phyloP scores from a whole-genome alignment of 805 yeast genomes.

The Candida coquimbonensis region DNA sequence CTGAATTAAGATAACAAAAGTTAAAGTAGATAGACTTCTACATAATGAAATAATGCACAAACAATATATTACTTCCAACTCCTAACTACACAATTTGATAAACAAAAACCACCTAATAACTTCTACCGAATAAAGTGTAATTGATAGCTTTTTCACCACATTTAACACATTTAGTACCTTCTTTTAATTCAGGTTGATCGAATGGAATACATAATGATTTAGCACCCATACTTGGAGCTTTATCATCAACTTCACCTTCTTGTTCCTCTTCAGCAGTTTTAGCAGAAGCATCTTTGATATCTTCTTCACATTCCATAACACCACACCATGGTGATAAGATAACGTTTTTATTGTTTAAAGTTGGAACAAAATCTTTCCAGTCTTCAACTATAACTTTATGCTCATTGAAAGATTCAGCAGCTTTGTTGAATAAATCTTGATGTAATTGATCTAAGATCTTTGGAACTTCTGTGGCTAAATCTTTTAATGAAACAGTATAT shows the following conservation, averaged over 20 bases:
- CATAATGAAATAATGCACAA: not conserved
- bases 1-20: slow-evolving; percentile 33
- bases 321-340: slow-evolving; percentile 98
- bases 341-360: slow-evolving; percentile 84
- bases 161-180: slow-evolving; percentile 78
- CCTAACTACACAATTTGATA: not conserved
- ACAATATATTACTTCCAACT: not conserved
- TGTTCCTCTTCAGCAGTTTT: slow-evolving; percentile 50
- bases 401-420: slow-evolving; percentile 74
- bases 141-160: slow-evolving; percentile 72
- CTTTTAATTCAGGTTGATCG: slow-evolving; percentile 77
- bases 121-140: slow-evolving; percentile 96
- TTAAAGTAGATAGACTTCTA: too few species aligned
- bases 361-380: slow-evolving; percentile 90
- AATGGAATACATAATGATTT: slow-evolving; percentile 95
- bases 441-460: slow-evolving; percentile 80
- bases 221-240: slow-evolving; percentile 99
- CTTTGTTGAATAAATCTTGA: slow-evolving; percentile 60
- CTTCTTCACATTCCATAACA: slow-evolving; percentile 88
- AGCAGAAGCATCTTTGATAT: slow-evolving; percentile 83
- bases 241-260: slow-evolving; percentile 86
- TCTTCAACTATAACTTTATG: slow-evolving; percentile 78
- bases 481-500: slow-evolving; percentile 55
- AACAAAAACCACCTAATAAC: slow-evolving; percentile 47
- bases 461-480: slow-evolving; percentile 61